phyloP scores from a whole-genome alignment of 345 rosid species.

The Pistacia vera region DNA sequence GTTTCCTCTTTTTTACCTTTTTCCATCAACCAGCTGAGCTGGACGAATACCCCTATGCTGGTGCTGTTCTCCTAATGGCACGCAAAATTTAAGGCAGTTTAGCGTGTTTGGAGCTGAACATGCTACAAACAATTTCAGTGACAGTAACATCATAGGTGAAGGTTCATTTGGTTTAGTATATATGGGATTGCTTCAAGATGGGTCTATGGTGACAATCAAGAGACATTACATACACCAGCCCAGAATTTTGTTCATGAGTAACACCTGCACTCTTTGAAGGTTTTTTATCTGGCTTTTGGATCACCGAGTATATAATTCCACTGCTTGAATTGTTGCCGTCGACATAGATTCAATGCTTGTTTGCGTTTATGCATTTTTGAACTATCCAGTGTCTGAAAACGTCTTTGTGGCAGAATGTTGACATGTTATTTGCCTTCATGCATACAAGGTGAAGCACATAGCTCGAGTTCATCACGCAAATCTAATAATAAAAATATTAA shows the following conservation, averaged over 20 bases:
- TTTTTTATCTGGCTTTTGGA: neutral
- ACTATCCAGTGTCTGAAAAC: neutral
- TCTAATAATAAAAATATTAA: no score
- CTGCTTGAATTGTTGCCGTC: neutral
- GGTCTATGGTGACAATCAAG: constrained; percentile 51
- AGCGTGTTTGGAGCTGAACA: constrained; percentile 38
- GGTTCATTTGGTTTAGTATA: constrained; percentile 44
- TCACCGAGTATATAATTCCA: neutral
- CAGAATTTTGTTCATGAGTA: constrained; percentile 32
- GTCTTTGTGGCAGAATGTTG: neutral
- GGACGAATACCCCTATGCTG: constrained; percentile 27
- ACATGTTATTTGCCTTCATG: constrained; percentile 14
- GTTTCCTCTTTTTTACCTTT: neutral
- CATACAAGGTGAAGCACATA: constrained; percentile 37
- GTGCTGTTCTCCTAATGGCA: constrained; percentile 20
- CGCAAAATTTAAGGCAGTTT: constrained; percentile 29
- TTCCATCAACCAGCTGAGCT: constrained; percentile 32
- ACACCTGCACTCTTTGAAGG: neutral
- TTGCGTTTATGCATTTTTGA: neutral
- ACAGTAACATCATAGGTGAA: constrained; percentile 49
- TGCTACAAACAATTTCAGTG: constrained; percentile 48
- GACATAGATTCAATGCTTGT: neutral
- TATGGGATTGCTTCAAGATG: constrained; percentile 51
- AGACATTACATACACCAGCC: constrained; percentile 28
- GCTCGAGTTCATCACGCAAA: constrained; percentile 35